Conservation (phyloP, 139 green algal species). For the Eudorina sp. region DNA sequence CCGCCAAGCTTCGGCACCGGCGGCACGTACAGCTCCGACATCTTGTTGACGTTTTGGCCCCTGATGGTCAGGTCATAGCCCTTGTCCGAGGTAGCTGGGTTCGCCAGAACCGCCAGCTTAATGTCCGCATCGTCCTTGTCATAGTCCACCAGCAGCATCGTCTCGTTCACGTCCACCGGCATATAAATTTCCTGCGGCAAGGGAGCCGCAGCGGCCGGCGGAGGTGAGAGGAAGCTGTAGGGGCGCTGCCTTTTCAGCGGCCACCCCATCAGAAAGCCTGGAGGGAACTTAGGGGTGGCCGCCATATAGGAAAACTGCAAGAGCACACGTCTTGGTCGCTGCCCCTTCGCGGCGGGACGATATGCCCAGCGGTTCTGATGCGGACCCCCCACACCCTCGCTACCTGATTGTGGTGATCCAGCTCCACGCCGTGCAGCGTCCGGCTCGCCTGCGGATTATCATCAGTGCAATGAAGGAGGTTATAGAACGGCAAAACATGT, state of each 20-base stretch:
- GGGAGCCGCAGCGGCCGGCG: no score
- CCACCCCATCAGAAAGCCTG: no score
- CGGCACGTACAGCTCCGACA: constrained; percentile 41
- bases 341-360: no score
- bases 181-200: constrained; percentile 49
- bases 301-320: no score
- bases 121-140: constrained; percentile 48
- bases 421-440: constrained; percentile 26
- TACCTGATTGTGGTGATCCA: constrained; percentile 30
- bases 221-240: no score
- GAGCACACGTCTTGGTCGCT: no score
- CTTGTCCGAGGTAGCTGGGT: constrained; percentile 20
- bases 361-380: no score
- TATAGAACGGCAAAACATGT: no score
- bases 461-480: no score
- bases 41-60: constrained; percentile 47
- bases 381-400: no score
- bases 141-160: constrained; percentile 51
- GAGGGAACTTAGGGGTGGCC: no score
- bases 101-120: constrained; percentile 48
- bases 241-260: no score
- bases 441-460: neutral
- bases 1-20: constrained; percentile 30
- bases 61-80: constrained; percentile 44
- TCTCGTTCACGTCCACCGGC: constrained; percentile 25